A percentile compares a stretch with the other conserved stretches of the same genome.
Conservation (phyloP, 1,284 basidiomycete species). For the Naganishia albida region DNA sequence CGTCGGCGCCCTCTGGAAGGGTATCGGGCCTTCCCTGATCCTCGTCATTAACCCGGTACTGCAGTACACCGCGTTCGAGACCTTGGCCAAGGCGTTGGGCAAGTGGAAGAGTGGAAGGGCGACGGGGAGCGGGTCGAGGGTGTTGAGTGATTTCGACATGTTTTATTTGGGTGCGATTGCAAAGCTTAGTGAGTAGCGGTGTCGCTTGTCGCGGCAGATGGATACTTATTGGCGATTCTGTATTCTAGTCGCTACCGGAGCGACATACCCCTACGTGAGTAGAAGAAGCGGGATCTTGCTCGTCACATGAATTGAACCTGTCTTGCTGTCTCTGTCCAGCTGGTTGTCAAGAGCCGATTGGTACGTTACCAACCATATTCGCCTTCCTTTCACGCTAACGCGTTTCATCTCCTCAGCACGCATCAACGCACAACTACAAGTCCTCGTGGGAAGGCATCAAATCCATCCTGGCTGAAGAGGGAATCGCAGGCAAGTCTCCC, state of each 20-base stretch:
- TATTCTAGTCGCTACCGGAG: conserved; percentile 48
- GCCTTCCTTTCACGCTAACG: no score
- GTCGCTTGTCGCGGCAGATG: conserved; percentile 4
- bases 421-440: conserved; percentile 54
- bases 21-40: conserved; percentile 90
- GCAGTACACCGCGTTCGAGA: conserved; percentile 80
- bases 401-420: conserved; percentile 44
- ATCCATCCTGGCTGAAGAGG: conserved; percentile 71
- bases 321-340: no score
- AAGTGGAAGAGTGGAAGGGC: conserved; percentile 60
- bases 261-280: conserved; percentile 54
- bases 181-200: conserved; percentile 66
- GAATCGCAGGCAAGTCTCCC: conserved; percentile 57
- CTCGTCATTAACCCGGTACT: conserved; percentile 95
- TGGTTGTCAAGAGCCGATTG: conserved; percentile 55
- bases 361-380: no score
- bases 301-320: background rate
- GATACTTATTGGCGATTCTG: background rate
- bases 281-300: no score
- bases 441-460: conserved; percentile 50
- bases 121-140: conserved; percentile 53
- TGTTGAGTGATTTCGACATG: conserved; percentile 79
- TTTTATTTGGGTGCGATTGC: conserved; percentile 87
- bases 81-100: conserved; percentile 77
- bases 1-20: conserved; percentile 81